Evolutionary conservation across 2,329 filamentous ascomycete species (phyloP).

Genomic region (Xylaria sp.): DNA sequence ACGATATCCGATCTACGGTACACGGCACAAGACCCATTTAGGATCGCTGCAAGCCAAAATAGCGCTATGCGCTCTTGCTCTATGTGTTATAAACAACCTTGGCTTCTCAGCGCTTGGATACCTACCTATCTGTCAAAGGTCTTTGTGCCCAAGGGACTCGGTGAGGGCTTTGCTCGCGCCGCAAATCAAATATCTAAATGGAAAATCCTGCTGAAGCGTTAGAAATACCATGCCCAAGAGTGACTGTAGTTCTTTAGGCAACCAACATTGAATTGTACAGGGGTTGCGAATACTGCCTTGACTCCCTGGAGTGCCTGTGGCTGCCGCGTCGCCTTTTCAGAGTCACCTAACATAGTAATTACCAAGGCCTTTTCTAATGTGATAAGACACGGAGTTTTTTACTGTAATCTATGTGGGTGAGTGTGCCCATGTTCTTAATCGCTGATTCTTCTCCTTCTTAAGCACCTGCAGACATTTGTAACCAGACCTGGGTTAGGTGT

Average conservation of each 20-base stretch:
- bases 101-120: not conserved
- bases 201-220: not conserved
- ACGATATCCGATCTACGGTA: slow-evolving; percentile 17
- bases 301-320: not conserved
- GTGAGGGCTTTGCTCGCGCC: not conserved
- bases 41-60: not conserved
- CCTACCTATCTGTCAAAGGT: not conserved
- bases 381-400: not conserved
- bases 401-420: not conserved
- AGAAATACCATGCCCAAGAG: not conserved
- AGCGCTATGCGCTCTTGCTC: slow-evolving; percentile 17
- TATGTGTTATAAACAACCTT: slow-evolving; percentile 3
- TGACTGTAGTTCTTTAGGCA: slow-evolving; percentile 4
- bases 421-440: not conserved
- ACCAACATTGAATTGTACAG: slow-evolving; percentile 1
- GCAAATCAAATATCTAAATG: slow-evolving; percentile 6
- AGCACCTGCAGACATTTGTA: not conserved
- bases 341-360: not conserved
- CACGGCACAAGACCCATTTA: slow-evolving; percentile 10
- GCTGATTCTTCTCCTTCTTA: not conserved
- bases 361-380: not conserved
- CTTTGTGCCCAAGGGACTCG: slow-evolving; percentile 1
- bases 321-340: not conserved
- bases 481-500: slow-evolving; percentile 36
- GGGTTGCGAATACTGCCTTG: slow-evolving; percentile 10